phyloP scores from a whole-genome alignment of 306 rosid genomes.

The Leucaena leucocephala region DNA sequence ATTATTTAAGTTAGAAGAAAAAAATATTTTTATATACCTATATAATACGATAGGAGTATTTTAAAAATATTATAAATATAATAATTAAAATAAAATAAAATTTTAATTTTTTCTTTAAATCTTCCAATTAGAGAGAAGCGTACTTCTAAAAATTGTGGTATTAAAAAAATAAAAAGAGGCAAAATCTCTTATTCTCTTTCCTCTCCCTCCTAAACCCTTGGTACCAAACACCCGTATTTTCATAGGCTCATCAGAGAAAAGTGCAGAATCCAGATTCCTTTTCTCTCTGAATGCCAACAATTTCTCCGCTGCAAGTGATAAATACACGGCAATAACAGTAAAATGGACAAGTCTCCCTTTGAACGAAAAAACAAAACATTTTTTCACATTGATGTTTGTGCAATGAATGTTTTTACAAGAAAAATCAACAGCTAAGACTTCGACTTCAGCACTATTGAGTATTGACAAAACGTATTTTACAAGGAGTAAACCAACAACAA shows the following conservation, averaged over 20 bases:
- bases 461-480: conserved; percentile 26
- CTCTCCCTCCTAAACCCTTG: too few relatives aligned
- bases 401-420: conserved; percentile 18
- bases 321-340: neutral
- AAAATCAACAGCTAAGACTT: conserved; percentile 1
- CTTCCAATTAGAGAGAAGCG: too few relatives aligned
- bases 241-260: neutral
- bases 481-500: neutral
- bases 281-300: neutral
- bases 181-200: too few relatives aligned
- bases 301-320: neutral
- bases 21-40: too few relatives aligned
- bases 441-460: neutral
- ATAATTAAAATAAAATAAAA: too few relatives aligned
- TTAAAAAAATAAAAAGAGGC: too few relatives aligned
- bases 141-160: too few relatives aligned
- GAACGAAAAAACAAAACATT: neutral
- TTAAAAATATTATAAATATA: too few relatives aligned
- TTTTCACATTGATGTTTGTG: conserved; percentile 8
- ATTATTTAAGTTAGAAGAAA: too few relatives aligned
- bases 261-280: neutral
- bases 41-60: too few relatives aligned
- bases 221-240: too few relatives aligned
- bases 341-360: neutral
- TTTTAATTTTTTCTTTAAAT: too few relatives aligned